Conservation (phyloP, 2,329 filamentous ascomycete genomes). For the Stagonosporopsis cucurbitacearum region DNA sequence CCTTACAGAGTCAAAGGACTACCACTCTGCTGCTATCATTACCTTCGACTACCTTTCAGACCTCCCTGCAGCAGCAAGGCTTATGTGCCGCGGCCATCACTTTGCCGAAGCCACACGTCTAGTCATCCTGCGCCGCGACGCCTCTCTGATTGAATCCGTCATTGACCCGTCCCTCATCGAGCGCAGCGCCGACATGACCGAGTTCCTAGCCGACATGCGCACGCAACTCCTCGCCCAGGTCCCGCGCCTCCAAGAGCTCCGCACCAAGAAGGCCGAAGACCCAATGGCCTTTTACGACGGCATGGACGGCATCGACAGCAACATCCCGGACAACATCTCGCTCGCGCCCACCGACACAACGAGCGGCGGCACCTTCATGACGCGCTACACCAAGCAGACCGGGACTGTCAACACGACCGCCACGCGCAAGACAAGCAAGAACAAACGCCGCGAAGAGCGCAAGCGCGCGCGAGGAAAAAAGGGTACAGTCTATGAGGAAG, state of each 20-base stretch:
- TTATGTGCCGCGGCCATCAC: constrained; percentile 83
- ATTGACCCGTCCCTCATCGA: constrained; percentile 83
- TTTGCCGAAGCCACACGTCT: constrained; percentile 90
- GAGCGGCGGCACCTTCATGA: constrained; percentile 82
- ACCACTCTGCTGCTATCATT: constrained; percentile 77
- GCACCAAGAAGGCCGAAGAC: constrained; percentile 80
- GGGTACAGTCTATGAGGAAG: constrained; percentile 96
- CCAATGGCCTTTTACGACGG: constrained; percentile 89
- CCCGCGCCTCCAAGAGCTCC: constrained; percentile 82
- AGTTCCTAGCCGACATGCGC: constrained; percentile 93
- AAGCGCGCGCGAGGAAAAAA: constrained; percentile 95
- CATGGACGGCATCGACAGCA: constrained; percentile 54
- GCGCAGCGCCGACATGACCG: constrained; percentile 80
- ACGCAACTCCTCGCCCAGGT: constrained; percentile 83
- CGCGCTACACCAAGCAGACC: constrained; percentile 81
- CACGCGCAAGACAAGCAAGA: constrained; percentile 83
- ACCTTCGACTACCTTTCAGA: constrained; percentile 81
- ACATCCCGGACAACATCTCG: constrained; percentile 91
- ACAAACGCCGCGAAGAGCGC: constrained; percentile 86
- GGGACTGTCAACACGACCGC: constrained; percentile 76
- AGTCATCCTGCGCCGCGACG: constrained; percentile 65
- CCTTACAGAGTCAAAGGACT: constrained; percentile 84
- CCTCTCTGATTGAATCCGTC: constrained; percentile 68
- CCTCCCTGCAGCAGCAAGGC: constrained; percentile 71
- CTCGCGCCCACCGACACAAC: constrained; percentile 87